Evolutionary conservation across 2,329 filamentous ascomycete genomes (phyloP).

Genomic region (Pseudocercospora eumusae): DNA sequence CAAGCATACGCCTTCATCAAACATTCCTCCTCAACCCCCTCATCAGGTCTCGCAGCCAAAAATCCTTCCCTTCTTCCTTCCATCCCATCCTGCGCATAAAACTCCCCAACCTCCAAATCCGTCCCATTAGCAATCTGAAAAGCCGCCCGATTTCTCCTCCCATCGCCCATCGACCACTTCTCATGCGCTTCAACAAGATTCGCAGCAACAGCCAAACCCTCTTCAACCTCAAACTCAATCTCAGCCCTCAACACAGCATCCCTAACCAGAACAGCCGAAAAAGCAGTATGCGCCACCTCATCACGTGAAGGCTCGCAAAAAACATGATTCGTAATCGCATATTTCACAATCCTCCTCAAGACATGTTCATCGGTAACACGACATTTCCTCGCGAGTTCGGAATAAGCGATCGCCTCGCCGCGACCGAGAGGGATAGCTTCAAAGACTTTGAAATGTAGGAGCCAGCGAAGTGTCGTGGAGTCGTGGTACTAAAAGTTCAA

Average conservation of each 20-base stretch:
- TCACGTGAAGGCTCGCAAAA: neutral
- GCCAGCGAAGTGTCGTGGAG: slow-evolving; percentile 1
- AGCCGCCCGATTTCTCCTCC: neutral
- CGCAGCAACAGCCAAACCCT: neutral
- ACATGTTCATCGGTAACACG: neutral
- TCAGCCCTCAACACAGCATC: neutral
- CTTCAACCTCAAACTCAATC: neutral
- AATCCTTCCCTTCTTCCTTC: neutral
- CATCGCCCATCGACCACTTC: neutral
- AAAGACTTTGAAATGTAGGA: slow-evolving; percentile 2
- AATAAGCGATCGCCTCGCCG: neutral
- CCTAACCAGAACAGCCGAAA: neutral
- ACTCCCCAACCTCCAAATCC: neutral
- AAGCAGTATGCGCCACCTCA: neutral
- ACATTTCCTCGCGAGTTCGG: neutral
- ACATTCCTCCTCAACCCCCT: neutral
- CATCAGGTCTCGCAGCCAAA: neutral
- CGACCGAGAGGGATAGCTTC: neutral
- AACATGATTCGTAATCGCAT: neutral
- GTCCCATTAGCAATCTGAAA: neutral
- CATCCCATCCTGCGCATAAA: neutral
- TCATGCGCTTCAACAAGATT: neutral
- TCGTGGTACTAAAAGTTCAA: slow-evolving; percentile 13
- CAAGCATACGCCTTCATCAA: neutral
- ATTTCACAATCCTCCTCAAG: neutral